phyloP scores from a whole-genome alignment of 352 stramenopile species.

The Pythium periplocum region DNA sequence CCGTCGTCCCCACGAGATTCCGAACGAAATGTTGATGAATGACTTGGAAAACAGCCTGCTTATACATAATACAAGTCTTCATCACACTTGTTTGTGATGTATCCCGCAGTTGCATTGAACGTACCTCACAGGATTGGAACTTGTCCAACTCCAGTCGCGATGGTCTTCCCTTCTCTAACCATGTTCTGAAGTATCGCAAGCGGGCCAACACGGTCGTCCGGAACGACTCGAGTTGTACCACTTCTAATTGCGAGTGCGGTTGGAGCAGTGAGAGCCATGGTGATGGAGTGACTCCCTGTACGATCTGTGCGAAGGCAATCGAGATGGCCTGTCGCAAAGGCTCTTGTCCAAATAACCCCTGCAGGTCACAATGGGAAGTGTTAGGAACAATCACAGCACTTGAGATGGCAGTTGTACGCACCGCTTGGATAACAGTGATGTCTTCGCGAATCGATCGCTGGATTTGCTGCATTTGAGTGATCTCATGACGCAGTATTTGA shows the following conservation, averaged over 20 bases:
- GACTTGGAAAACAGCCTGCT: slow-evolving; percentile 37
- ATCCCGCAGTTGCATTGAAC: background rate
- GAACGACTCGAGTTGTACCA: slow-evolving; percentile 27
- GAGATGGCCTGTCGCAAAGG: background rate
- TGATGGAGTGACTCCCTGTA: too few species aligned
- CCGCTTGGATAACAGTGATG: slow-evolving; percentile 15
- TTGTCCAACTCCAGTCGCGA: slow-evolving; percentile 29
- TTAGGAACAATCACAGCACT: background rate
- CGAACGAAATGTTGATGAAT: slow-evolving; percentile 58
- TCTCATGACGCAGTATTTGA: slow-evolving; percentile 14
- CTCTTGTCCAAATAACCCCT: slow-evolving; percentile 5
- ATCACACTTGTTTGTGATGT: too few species aligned
- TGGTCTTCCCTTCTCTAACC: slow-evolving; percentile 18
- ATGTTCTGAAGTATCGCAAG: slow-evolving; percentile 34
- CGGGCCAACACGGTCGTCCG: slow-evolving; percentile 25
- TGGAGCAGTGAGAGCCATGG: too few species aligned
- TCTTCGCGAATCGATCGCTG: slow-evolving; percentile 2
- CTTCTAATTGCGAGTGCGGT: too few species aligned
- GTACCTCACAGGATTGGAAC: slow-evolving; percentile 34
- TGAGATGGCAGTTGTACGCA: background rate
- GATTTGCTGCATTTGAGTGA: background rate
- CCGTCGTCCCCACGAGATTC: slow-evolving; percentile 27
- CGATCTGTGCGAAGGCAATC: too few species aligned
- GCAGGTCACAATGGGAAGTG: background rate
- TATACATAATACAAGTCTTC: too few species aligned